Evolutionary conservation across 768 basidiomycete genomes (phyloP).

Genomic region (Rhodocollybia butyracea): DNA sequence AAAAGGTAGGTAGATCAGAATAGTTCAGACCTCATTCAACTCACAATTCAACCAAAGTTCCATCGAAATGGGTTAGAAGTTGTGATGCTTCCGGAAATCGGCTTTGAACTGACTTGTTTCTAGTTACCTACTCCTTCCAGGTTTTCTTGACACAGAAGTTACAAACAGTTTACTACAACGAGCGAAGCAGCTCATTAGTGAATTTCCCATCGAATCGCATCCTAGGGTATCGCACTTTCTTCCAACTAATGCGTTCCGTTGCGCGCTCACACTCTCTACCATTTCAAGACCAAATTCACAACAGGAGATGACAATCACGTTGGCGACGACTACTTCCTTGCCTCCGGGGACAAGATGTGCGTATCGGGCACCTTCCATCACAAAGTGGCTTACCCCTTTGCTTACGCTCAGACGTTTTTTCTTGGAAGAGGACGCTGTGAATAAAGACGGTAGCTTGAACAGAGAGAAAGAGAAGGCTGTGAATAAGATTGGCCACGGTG

Average conservation of each 20-base stretch:
- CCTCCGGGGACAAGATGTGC: conserved; percentile 87
- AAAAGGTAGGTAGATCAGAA: conserved; percentile 39
- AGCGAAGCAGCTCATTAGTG: conserved; percentile 73
- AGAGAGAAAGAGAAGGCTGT: conserved; percentile 74
- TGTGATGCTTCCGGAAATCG: too few relatives aligned
- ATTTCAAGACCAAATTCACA: conserved; percentile 79
- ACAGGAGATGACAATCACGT: conserved; percentile 75
- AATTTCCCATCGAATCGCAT: conserved; percentile 75
- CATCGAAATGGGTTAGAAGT: conserved; percentile 51
- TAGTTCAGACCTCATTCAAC: neutral
- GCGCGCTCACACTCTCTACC: neutral
- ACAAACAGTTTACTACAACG: conserved; percentile 60
- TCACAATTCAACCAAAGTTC: conserved; percentile 36
- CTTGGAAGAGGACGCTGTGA: conserved; percentile 85
- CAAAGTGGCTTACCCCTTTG: neutral
- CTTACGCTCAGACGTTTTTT: conserved; percentile 64
- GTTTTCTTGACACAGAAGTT: conserved; percentile 63
- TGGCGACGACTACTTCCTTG: conserved; percentile 92
- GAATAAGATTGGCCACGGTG: conserved; percentile 95
- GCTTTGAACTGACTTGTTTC: neutral
- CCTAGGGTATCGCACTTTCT: conserved; percentile 56
- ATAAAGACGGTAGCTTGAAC: conserved; percentile 63
- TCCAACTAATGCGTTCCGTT: neutral
- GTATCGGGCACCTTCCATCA: conserved; percentile 9
- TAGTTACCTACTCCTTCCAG: conserved; percentile 78